These are phyloP conservation scores for Yarrowia deformans DNA, from an alignment of 805 yeast species.

Conservation along the genomic window DNA sequence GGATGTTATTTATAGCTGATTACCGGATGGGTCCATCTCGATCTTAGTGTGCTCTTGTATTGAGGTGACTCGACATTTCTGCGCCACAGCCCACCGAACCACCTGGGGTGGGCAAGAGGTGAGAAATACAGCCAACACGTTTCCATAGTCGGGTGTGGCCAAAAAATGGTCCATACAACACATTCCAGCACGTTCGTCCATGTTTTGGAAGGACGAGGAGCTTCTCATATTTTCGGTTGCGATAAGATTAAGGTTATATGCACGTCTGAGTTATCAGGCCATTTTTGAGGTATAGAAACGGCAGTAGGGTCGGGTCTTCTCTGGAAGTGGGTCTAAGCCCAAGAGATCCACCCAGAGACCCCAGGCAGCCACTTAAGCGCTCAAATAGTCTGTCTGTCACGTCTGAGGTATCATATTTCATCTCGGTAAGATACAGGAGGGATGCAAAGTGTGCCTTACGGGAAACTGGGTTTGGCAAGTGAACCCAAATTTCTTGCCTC, in stretches of 20 bases:
- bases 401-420: not conserved
- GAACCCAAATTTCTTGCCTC: conserved; percentile 4
- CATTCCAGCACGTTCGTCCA: not conserved
- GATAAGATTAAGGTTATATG: conserved; percentile 29
- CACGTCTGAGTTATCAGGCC: conserved; percentile 30
- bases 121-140: not conserved
- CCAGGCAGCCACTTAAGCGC: not conserved
- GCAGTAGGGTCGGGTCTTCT: not conserved
- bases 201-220: not conserved
- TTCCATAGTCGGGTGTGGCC: not conserved
- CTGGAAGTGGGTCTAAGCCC: not conserved
- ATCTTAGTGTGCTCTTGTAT: not conserved
- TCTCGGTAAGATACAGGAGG: conserved; percentile 20
- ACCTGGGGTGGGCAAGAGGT: conserved; percentile 1
- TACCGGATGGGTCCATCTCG: not conserved
- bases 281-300: conserved; percentile 13
- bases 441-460: conserved; percentile 24
- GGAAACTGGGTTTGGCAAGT: not conserved
- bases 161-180: not conserved
- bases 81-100: conserved; percentile 8
- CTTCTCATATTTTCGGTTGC: conserved; percentile 19
- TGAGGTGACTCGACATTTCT: not conserved
- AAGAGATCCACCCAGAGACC: not conserved
- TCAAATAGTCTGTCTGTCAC: not conserved
- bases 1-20: conserved; percentile 6